Conservation (phyloP, 768 basidiomycete genomes). For the Leccinum uliginosum region DNA sequence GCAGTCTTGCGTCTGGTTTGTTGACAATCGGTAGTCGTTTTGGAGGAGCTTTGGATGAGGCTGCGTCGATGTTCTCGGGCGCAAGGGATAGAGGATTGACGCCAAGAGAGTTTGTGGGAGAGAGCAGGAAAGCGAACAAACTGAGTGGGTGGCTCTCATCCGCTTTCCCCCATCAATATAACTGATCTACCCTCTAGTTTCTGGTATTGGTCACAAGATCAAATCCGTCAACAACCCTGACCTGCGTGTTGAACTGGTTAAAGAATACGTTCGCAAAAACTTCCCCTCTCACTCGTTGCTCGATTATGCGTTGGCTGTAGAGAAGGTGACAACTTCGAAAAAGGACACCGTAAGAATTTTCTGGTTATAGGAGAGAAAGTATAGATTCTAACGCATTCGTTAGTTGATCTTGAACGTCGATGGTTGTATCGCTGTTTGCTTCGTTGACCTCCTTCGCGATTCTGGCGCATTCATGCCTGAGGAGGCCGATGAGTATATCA, state of each 20-base stretch:
- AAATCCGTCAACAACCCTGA: slow-evolving; percentile 98
- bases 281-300: slow-evolving; percentile 93
- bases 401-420: slow-evolving; percentile 95
- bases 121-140: slow-evolving; percentile 89
- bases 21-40: slow-evolving; percentile 98
- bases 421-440: slow-evolving; percentile 92
- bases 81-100: slow-evolving; percentile 90
- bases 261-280: slow-evolving; percentile 92
- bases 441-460: slow-evolving; percentile 90
- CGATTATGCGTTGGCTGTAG: slow-evolving; percentile 94
- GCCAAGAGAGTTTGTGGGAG: slow-evolving; percentile 97
- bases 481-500: slow-evolving; percentile 97
- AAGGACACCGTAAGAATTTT: slow-evolving; percentile 72
- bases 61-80: slow-evolving; percentile 90
- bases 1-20: slow-evolving; percentile 91
- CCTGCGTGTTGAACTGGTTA: slow-evolving; percentile 87
- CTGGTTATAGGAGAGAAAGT: not conserved
- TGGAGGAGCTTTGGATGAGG: slow-evolving; percentile 98
- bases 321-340: slow-evolving; percentile 97
- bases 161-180: not conserved
- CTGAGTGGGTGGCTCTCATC: slow-evolving; percentile 57
- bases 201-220: slow-evolving; percentile 99
- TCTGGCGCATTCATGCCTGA: slow-evolving; percentile 92
- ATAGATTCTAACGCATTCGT: not conserved
- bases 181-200: slow-evolving; percentile 46